These are phyloP conservation scores for Croton laevigatus DNA, from an alignment of 441 rosid species.

Conservation along the genomic window DNA sequence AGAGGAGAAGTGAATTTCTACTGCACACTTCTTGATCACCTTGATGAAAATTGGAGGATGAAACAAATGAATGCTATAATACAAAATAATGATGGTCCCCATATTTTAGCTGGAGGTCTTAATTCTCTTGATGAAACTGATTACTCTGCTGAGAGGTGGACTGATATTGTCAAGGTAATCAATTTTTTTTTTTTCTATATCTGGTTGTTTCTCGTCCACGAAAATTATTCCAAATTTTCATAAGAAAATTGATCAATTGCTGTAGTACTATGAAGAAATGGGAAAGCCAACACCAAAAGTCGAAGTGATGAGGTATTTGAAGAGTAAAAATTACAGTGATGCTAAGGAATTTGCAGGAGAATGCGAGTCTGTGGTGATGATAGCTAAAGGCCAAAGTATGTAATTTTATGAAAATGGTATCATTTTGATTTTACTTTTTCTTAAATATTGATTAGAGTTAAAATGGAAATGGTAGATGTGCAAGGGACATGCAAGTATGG, in stretches of 20 bases:
- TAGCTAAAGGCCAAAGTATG: conserved; percentile 94
- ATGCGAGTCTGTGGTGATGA: conserved; percentile 80
- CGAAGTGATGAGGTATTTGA: conserved; percentile 79
- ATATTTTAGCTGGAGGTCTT: conserved; percentile 88
- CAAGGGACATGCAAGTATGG: conserved; percentile 98
- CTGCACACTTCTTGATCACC: conserved; percentile 89
- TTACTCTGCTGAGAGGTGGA: conserved; percentile 85
- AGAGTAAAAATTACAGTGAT: conserved; percentile 69
- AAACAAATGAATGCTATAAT: conserved; percentile 80
- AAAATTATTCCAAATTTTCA: background rate
- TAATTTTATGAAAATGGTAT: background rate
- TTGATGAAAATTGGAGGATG: conserved; percentile 92
- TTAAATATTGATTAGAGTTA: no score
- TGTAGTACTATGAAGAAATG: conserved; percentile 82
- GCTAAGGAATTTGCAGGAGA: conserved; percentile 89
- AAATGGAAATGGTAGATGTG: conserved; percentile 45
- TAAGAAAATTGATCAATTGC: background rate
- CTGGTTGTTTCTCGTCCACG: no score
- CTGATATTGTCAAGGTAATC: conserved; percentile 72
- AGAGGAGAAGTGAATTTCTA: conserved; percentile 78
- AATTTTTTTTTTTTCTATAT: no score
- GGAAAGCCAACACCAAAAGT: conserved; percentile 92
- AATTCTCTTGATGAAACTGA: conserved; percentile 82
- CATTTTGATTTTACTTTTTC: no score
- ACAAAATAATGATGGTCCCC: conserved; percentile 54